Evolutionary conservation across 202 grass and related monocot genomes (phyloP).

Genomic region (Bolboschoenoplectus hybrid): DNA sequence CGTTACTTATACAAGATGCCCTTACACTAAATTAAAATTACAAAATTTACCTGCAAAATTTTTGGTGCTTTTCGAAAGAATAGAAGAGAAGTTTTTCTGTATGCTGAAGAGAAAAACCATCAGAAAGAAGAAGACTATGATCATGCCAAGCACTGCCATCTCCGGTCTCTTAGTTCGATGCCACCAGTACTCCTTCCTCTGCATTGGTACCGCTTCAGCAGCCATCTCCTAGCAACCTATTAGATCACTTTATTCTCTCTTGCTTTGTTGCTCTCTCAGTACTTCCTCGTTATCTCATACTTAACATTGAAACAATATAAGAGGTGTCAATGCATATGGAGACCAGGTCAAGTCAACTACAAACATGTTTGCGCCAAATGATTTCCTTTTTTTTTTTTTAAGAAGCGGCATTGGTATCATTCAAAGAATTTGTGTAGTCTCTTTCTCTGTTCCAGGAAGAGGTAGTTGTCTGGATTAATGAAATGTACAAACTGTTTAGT

Average conservation of each 20-base stretch:
- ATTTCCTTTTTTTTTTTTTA: background rate
- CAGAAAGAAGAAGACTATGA: conserved; percentile 38
- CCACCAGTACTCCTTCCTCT: background rate
- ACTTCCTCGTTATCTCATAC: background rate
- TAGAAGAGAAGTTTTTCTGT: background rate
- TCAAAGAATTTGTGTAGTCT: background rate
- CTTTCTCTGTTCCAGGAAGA: too few species aligned
- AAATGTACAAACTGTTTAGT: background rate
- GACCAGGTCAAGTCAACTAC: background rate
- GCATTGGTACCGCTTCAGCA: background rate
- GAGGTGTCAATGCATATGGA: background rate
- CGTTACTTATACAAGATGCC: background rate
- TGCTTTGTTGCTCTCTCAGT: background rate
- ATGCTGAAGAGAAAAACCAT: conserved; percentile 33
- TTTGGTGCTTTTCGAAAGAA: background rate
- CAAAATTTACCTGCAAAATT: background rate
- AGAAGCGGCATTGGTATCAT: background rate
- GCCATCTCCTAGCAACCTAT: background rate
- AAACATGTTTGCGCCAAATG: background rate
- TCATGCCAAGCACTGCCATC: background rate
- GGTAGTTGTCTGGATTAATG: too few species aligned
- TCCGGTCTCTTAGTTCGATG: conserved; percentile 7
- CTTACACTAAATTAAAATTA: background rate
- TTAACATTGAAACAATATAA: background rate
- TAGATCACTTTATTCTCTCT: background rate